Evolutionary conservation across 2,329 filamentous ascomycete species (phyloP).

Genomic region (Clathrospora elynae): DNA sequence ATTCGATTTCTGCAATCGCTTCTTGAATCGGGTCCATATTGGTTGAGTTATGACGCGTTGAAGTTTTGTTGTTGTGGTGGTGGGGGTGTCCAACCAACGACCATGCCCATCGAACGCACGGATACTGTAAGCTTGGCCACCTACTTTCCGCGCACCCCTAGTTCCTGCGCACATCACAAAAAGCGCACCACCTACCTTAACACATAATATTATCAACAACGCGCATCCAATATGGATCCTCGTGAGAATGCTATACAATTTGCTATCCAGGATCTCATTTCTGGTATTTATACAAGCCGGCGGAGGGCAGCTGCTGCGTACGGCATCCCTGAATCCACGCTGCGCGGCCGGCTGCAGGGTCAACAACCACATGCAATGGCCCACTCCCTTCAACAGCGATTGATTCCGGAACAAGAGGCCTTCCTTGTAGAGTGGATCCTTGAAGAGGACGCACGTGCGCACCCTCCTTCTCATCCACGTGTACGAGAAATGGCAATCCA

Average conservation of each 20-base stretch:
- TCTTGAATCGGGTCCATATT: no score
- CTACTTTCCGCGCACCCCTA: slow-evolving; percentile 1
- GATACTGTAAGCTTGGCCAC: no score
- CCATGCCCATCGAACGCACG: no score
- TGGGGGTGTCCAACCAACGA: no score
- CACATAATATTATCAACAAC: slow-evolving; percentile 1
- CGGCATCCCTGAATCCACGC: slow-evolving; percentile 7
- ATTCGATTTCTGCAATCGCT: no score
- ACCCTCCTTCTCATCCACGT: slow-evolving; percentile 14
- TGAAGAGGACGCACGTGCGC: slow-evolving; percentile 17
- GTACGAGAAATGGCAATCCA: slow-evolving; percentile 20
- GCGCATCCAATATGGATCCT: slow-evolving; percentile 10
- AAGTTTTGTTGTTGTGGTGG: no score
- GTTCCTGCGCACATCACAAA: slow-evolving; percentile 8
- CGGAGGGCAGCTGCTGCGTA: slow-evolving; percentile 5
- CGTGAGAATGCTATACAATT: slow-evolving; percentile 10
- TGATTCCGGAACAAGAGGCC: slow-evolving; percentile 20
- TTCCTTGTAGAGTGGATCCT: slow-evolving; percentile 26
- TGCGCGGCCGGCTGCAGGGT: slow-evolving; percentile 7
- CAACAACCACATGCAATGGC: slow-evolving; percentile 5
- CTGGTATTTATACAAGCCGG: slow-evolving; percentile 16
- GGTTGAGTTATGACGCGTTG: no score
- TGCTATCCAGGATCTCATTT: slow-evolving; percentile 15
- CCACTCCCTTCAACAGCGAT: slow-evolving; percentile 19
- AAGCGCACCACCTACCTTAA: neutral